A percentile compares a stretch with the other conserved stretches of the same genome.
These are phyloP conservation scores for Casuarina equisetifolia DNA, from an alignment of 306 rosid species.

Conservation along the genomic window DNA sequence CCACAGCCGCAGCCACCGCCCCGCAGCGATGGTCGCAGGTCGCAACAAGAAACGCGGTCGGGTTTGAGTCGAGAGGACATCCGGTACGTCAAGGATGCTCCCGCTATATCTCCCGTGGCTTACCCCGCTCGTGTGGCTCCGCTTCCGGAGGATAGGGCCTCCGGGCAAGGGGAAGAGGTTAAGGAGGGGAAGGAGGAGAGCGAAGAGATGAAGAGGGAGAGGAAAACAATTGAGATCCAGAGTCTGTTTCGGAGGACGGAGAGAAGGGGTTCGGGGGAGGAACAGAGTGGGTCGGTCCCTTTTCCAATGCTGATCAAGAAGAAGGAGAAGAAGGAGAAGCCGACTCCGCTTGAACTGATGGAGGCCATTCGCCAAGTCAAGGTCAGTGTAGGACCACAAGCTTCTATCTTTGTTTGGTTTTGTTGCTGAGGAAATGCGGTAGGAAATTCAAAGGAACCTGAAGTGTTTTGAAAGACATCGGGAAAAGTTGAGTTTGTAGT, in stretches of 20 bases:
- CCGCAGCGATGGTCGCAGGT: constrained; percentile 4
- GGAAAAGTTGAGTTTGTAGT: neutral
- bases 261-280: constrained; percentile 54
- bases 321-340: constrained; percentile 61
- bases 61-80: constrained; percentile 67
- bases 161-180: constrained; percentile 18
- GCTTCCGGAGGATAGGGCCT: constrained; percentile 62
- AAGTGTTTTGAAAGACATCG: neutral
- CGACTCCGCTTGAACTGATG: constrained; percentile 59
- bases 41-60: constrained; percentile 35
- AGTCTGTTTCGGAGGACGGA: constrained; percentile 40
- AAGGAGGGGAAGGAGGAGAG: constrained; percentile 16
- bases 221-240: constrained; percentile 48
- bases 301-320: constrained; percentile 67
- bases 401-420: constrained; percentile 3
- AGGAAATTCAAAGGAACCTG: neutral
- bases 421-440: neutral
- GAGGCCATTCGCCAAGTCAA: constrained; percentile 87
- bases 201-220: constrained; percentile 48
- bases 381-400: constrained; percentile 44
- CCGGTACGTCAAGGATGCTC: constrained; percentile 66
- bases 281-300: constrained; percentile 58
- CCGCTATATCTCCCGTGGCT: constrained; percentile 58
- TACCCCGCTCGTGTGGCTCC: constrained; percentile 72
- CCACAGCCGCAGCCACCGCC: constrained; percentile 31